Evolutionary conservation across 352 stramenopile genomes (phyloP), one percentile per base, ranked within the genome.

Genomic region (Paralagenidium karlingii): DNA sequence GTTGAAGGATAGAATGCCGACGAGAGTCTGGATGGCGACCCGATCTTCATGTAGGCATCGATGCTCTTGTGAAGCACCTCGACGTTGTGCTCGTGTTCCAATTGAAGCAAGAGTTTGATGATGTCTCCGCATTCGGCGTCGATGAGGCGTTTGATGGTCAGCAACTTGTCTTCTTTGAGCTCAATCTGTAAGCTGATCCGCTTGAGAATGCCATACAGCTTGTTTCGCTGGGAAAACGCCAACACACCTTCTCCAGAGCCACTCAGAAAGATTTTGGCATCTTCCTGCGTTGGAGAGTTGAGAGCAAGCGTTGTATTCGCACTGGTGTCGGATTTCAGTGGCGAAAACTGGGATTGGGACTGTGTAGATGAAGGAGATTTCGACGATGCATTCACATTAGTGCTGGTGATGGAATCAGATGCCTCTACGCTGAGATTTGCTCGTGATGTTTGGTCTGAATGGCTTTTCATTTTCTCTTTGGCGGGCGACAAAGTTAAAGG

Each of bases 51-150:
- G 5, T 81, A 50, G 18, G 54, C 21, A 7, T 36, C 16, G 3
- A 86, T 49, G 19, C 65, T 63, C 7, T 59, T 44, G 5, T 52
- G 40, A 10, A 82, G 47, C 6, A 65, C 21, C 0, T 25, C n/a
- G 1, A 45, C 9, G 3, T 69, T 49, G 1, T 50, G 28, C 31
- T 79, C 60, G 5, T 42, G 25, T 40, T 83, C 68, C 4, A 81
- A 48, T 11, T 60, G 55, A 3, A 76, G 22, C 2, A 86, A 48
- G 38, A 81, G 66, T 19, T 53, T 52, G 31, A 86, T 83, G 13
- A 86, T 64, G 21, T 86, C 73, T 21, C 73, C 68, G 8, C 82
- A 58, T 38, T 86, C 68, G 8, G 68, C 59, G 28, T 86, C 73
- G 4, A 86, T 65, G 2, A 83, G 55, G 25, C 79, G 82, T 48